Percentiles rank a stretch among this genome's conserved stretches.
These are phyloP conservation scores for Metschnikowia sp. DNA, from an alignment of 805 yeast genomes.

Conservation along the genomic window DNA sequence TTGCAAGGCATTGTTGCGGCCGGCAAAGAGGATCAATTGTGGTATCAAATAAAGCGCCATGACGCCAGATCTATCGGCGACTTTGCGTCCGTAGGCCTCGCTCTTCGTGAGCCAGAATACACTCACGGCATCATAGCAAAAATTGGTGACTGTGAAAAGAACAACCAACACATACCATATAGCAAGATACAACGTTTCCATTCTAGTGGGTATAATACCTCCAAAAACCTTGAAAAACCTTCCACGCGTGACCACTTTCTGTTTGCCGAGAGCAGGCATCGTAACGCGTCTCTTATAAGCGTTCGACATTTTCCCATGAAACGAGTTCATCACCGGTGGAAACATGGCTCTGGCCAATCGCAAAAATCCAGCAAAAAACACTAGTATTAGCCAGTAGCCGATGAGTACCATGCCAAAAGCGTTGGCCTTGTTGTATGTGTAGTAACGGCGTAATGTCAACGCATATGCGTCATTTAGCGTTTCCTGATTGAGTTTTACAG, in stretches of 20 bases:
- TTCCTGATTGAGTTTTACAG: conserved; percentile 27
- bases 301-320: conserved; percentile 29
- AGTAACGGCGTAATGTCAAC: conserved; percentile 28
- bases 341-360: conserved; percentile 38
- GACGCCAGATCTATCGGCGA: conserved; percentile 56
- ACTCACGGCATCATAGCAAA: conserved; percentile 5
- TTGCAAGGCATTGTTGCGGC: conserved; percentile 69
- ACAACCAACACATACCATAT: conserved; percentile 16
- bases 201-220: conserved; percentile 26
- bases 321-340: conserved; percentile 31
- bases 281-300: conserved; percentile 22
- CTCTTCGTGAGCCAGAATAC: neutral
- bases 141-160: conserved; percentile 7
- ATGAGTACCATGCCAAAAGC: conserved; percentile 37
- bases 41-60: conserved; percentile 49
- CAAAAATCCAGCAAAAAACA: conserved; percentile 37
- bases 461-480: conserved; percentile 24
- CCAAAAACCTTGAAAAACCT: conserved; percentile 14
- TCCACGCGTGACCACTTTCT: conserved; percentile 6
- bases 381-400: conserved; percentile 47
- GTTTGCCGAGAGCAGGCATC: conserved; percentile 24
- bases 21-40: conserved; percentile 55
- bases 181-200: conserved; percentile 22
- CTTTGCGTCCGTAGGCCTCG: conserved; percentile 11
- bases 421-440: conserved; percentile 38